A percentile compares a stretch with the other conserved stretches of the same genome.
phyloP scores from a whole-genome alignment of 768 basidiomycete genomes.

The Amanita molliuscula region DNA sequence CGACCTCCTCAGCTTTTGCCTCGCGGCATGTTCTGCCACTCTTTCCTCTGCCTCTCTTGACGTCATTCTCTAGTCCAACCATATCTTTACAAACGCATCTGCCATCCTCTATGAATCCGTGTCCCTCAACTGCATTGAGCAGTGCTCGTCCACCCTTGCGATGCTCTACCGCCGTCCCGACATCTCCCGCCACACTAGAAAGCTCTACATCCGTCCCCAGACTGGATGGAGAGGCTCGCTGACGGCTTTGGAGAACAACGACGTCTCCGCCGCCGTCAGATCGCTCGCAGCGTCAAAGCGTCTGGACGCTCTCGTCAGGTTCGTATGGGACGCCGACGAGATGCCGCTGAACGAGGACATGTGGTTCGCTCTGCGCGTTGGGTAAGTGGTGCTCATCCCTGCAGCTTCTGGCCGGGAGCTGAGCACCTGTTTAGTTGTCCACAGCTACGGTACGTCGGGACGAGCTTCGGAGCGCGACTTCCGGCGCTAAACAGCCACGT shows the following conservation, averaged over 20 bases:
- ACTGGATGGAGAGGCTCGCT: constrained; percentile 15
- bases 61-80: constrained; percentile 32
- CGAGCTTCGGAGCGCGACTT: constrained; percentile 49
- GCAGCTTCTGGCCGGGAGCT: not conserved
- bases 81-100: constrained; percentile 40
- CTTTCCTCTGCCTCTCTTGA: not conserved
- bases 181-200: constrained; percentile 59
- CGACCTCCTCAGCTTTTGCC: constrained; percentile 49
- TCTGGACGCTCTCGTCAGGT: constrained; percentile 56
- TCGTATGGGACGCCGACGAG: constrained; percentile 68
- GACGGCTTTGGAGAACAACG: constrained; percentile 20
- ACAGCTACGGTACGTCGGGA: constrained; percentile 49
- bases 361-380: constrained; percentile 65
- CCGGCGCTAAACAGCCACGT: constrained; percentile 55
- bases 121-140: constrained; percentile 39
- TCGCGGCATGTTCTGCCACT: constrained; percentile 36
- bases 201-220: constrained; percentile 40
- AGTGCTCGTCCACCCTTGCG: constrained; percentile 51
- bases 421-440: constrained; percentile 40
- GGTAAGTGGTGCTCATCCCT: constrained; percentile 27
- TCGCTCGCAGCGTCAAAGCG: constrained; percentile 33
- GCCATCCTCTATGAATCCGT: constrained; percentile 53
- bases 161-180: constrained; percentile 49
- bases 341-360: constrained; percentile 59
- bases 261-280: constrained; percentile 42